phyloP scores from a whole-genome alignment of 2,329 filamentous ascomycete species.

The Dothideomycetes sp. region DNA sequence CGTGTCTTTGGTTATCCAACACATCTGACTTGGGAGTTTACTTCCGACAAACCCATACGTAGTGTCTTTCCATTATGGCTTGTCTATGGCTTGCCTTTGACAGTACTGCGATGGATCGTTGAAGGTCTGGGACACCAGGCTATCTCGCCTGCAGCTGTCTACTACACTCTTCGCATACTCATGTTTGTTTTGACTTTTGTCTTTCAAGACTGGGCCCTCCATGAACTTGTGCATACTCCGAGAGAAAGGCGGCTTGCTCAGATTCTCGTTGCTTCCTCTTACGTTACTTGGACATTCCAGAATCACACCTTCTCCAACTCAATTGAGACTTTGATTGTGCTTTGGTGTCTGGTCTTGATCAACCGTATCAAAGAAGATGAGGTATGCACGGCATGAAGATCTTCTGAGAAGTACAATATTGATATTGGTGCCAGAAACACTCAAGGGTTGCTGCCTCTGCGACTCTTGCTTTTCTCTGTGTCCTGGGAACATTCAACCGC shows the following conservation, averaged over 20 bases:
- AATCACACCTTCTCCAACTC: slow-evolving; percentile 98
- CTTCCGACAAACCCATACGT: slow-evolving; percentile 74
- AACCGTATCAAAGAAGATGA: slow-evolving; percentile 72
- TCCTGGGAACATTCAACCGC: slow-evolving; percentile 88
- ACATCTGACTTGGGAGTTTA: slow-evolving; percentile 92
- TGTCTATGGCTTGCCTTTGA: slow-evolving; percentile 88
- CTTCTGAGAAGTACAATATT: slow-evolving; percentile 4
- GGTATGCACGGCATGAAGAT: slow-evolving; percentile 37
- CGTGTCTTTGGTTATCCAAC: slow-evolving; percentile 89
- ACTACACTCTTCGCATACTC: slow-evolving; percentile 76
- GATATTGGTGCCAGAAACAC: slow-evolving; percentile 47
- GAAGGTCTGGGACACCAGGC: slow-evolving; percentile 71
- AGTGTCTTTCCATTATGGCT: slow-evolving; percentile 97
- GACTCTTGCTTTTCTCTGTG: slow-evolving; percentile 68
- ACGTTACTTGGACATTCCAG: slow-evolving; percentile 98
- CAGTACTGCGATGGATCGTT: slow-evolving; percentile 85
- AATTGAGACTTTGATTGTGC: slow-evolving; percentile 82
- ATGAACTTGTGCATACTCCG: slow-evolving; percentile 75
- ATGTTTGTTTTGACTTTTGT: slow-evolving; percentile 97
- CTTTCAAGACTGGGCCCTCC: slow-evolving; percentile 92
- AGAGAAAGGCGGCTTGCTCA: slow-evolving; percentile 64
- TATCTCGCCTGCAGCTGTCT: slow-evolving; percentile 75
- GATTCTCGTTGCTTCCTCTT: slow-evolving; percentile 83
- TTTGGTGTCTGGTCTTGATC: slow-evolving; percentile 89
- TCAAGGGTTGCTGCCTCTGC: slow-evolving; percentile 67